Base-by-base conservation (phyloP, 352 stramenopile species). In the Thalassiosira pacifica region DNA sequence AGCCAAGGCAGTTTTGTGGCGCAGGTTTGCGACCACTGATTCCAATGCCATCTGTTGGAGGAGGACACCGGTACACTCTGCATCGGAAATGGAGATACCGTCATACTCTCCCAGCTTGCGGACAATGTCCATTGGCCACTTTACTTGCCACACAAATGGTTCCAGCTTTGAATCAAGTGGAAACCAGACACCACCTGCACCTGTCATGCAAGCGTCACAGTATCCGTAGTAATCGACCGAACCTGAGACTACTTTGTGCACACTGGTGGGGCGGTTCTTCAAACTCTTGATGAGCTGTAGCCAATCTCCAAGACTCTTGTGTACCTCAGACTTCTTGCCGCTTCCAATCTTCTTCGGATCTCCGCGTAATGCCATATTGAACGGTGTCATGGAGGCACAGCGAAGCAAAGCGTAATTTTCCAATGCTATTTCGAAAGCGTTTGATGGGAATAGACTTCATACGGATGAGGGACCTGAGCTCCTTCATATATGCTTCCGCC, bases 231-330 rank as follows among this genome's bases (percentile, higher is more conserved):
- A 52, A 0, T 31, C 79, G 52, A 64, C 70, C 53, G 3, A 5
- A 0, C 26, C 63, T 48, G 26, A 57, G 4, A 92, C n/a, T 1
- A 90, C 18, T 71, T 92, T 84, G 0, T 77, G 70, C 13, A 92
- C 68, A 5, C 74, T 53, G 1, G 87, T 90, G 0, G 84, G 87
- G 0, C 87, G 42, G 1, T 45, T 13, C 9, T 4, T 19, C 16
- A 90, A 18, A n/a, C 70, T 52, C 2, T 27, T 3, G 0, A 74
- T 73, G 16, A 92, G 34, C 53, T 34, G 65, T 8, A 52, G 11
- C 45, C 88, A 89, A 34, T 90, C 83, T 29, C 67, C 59, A 0
- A 90, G 26, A 32, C 67, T 76, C 9, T 76, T 48, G 2, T 45
- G 48, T 3, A 76, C 67, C 67, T 76, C 45, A 13, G 45, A 27